Evolutionary conservation across 768 basidiomycete species (phyloP), one percentile per base, ranked within the genome.

Genomic region (Infundibulicybe gibba): DNA sequence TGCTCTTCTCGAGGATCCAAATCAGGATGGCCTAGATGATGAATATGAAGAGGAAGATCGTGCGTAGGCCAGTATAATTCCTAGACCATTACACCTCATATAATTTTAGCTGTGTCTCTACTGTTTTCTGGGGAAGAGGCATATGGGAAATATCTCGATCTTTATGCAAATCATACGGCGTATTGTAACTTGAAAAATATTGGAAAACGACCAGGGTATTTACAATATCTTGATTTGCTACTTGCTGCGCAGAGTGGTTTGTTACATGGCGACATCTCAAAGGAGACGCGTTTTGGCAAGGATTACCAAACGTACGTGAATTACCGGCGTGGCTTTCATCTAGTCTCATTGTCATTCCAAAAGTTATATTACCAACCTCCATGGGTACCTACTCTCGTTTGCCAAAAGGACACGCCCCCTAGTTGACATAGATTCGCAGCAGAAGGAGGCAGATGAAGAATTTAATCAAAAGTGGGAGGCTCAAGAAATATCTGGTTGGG

Each of bases 81-180:
- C 41, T 40, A 47, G 16, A 37, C 49, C 38, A 32, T 20, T 38
- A 14, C 16, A n/a, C 41, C 48, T 39, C 44, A 48, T 16, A 33
- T 41, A 38, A 50, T 32, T 50, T 9, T 51, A 92, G 90, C 87
- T 44, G 74, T 92, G 46, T 85, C 87, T 32, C 66, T 90, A 42
- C 66, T 95, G 55, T 99, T 99, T 70, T 95, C 94, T 11, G 97
- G 97, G 31, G 95, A 98, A 71, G 97, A 99, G 62, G 79, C 79
- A 6, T 91, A 94, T 55, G 97, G 97, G 43, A 90, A 90, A 66
- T 97, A 95, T 62, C 79, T 98, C 50, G 97, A 99, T 65, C 64
- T 99, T 48, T 90, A 98, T 63, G 74, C 83, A 42, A 85, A 90
- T 49, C 97, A 98, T 57, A 80, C 86, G 41, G 74, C 87, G 41